Base-by-base conservation (phyloP, 805 yeast genomes). In the Metschnikowia henanensis region DNA sequence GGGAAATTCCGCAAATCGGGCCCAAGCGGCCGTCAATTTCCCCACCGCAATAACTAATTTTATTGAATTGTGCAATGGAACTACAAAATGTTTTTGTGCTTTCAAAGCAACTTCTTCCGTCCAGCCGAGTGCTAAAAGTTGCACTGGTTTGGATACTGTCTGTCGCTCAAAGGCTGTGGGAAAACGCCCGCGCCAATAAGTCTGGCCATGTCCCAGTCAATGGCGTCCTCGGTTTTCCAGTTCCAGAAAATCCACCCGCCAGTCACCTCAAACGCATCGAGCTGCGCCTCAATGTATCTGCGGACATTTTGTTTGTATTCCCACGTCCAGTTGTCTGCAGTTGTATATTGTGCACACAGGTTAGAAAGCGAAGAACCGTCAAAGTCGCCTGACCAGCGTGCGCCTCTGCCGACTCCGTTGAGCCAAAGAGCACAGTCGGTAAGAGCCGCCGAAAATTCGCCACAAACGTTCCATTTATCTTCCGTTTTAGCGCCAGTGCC, bases 231-330 rank as follows among this genome's bases (percentile, higher is more conserved):
- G 21, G 96, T 86, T 74, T 90, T 91, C 84, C 88, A 90, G 63
- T 84, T 80, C 97, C 97, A 91, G 73, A 87, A 84, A 45, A 88
- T 78, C 97, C 97, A 91, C 25, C 98, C 98, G 28, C 73, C 77
- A 46, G 80, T 75, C 55, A 76, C 76, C 56, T 83, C 87, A 43
- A 64, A 68, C 1, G 96, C 88, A 61, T 91, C 96, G 59, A 91
- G 70, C 73, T 91, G 97, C 37, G 96, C 96, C 70, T 91, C 97
- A 39, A 90, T 73, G 61, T 74, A 89, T 55, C 70, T 75, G 64
- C 96, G 81, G 36, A 83, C 78, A 51, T 80, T 72, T 19, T 56
- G 57, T 60, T 75, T 79, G 58, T 77, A 76, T 30, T 77, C 75
- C 8, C 68, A 72, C 6, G 87, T 69, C 87, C 94, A 91, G 38